Evolutionary conservation across 441 rosid species (phyloP), one percentile per base, ranked within the genome.

Genomic region (Dalechampia spathulata): DNA sequence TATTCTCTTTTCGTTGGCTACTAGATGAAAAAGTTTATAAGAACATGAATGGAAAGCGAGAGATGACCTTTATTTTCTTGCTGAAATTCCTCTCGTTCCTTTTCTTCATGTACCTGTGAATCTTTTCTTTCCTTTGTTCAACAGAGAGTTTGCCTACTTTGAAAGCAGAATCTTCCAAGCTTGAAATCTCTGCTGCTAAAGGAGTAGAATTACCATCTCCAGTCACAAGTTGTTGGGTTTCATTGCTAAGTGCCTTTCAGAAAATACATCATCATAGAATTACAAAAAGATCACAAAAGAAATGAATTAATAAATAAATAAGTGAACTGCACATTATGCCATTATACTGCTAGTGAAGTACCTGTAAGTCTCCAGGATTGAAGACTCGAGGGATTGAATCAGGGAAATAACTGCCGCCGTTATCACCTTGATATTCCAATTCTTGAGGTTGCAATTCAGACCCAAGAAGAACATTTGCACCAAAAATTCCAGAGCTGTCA

Each of bases 101-200:
- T 66, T 92, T 92, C 86, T 89, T 89, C 96, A 89, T 75, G 70
- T 89, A 92, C 74, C 95, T 81, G 57, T 79, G 90, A 61, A 92
- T 89, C 78, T 89, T 92, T 74, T 92, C 98, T 65, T 80, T 89
- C 65, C 97, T 81, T 56, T 92, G 88, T 69, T 92, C 96, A 0
- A 77, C 77, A 0, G 98, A 75, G 16, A 92, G 81, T 53, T 83
- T 92, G 2, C 90, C 86, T 5, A 83, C 86, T 62, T 78, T 92
- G 62, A 77, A 78, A 45, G 68, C 69, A 41, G 90, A 44, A 61
- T 89, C 96, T 44, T 92, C 99, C 75, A 86, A 77, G 60, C 75
- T 74, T 48, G 95, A 71, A n/a, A 86, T 75, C 52, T 89, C 96
- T 51, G 88, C 56, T 47, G 90, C 36, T 57, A 83, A 68, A 47